phyloP scores from a whole-genome alignment of 345 rosid species.

The Melastoma malabathricum region DNA sequence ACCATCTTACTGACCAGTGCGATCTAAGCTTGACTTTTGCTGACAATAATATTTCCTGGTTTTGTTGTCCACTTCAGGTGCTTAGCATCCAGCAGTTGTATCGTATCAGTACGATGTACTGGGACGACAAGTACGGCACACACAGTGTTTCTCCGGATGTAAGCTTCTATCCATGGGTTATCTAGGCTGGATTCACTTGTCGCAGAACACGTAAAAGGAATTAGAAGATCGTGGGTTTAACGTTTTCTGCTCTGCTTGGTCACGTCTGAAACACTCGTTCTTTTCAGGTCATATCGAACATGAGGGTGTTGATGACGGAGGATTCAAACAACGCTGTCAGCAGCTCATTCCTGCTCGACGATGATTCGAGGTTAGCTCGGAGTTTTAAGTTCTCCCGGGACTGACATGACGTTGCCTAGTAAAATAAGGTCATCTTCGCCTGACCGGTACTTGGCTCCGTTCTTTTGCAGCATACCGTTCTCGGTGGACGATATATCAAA shows the following conservation, averaged over 20 bases:
- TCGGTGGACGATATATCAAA: slow-evolving; percentile 92
- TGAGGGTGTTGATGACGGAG: slow-evolving; percentile 94
- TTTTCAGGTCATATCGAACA: slow-evolving; percentile 64
- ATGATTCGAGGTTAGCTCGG: slow-evolving; percentile 68
- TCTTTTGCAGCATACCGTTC: slow-evolving; percentile 70
- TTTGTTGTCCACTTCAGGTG: slow-evolving; percentile 25
- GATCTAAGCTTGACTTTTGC: not conserved
- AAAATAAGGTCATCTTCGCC: too few species aligned
- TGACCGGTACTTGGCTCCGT: too few species aligned
- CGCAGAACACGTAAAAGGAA: not conserved
- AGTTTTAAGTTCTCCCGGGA: too few species aligned
- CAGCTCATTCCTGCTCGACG: slow-evolving; percentile 84
- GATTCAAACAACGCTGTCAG: slow-evolving; percentile 93
- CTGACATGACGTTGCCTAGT: too few species aligned
- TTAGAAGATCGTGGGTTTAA: too few species aligned
- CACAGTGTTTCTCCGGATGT: slow-evolving; percentile 84
- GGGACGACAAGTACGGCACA: slow-evolving; percentile 96
- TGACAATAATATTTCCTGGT: not conserved
- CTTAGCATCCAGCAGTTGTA: slow-evolving; percentile 84
- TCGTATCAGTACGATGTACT: slow-evolving; percentile 85
- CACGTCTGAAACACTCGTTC: not conserved
- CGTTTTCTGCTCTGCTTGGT: not conserved
- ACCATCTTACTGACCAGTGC: too few species aligned
- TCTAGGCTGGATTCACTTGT: slow-evolving; percentile 5
- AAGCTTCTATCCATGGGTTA: slow-evolving; percentile 24